Evolutionary conservation across 2,329 filamentous ascomycete species (phyloP).

Genomic region (Chaetomium sp.): DNA sequence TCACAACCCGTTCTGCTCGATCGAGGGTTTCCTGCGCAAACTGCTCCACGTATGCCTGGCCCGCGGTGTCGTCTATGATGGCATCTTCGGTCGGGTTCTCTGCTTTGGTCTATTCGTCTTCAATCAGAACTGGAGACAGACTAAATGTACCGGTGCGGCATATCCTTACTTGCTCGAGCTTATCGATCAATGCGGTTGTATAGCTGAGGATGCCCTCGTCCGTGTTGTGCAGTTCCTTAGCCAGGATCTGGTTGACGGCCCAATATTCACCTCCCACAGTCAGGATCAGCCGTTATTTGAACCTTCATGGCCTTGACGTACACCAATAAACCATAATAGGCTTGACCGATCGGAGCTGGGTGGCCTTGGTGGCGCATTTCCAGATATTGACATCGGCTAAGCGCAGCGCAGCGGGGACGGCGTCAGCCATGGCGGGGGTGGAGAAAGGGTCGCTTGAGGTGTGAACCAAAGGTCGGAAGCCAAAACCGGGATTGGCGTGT

Average conservation of each 20-base stretch:
- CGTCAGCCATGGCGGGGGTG: slow-evolving; percentile 56
- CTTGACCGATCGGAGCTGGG: slow-evolving; percentile 76
- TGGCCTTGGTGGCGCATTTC: slow-evolving; percentile 75
- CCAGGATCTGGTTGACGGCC: slow-evolving; percentile 86
- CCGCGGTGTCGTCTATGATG: slow-evolving; percentile 75
- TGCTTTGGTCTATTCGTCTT: slow-evolving; percentile 52
- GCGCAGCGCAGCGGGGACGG: slow-evolving; percentile 66
- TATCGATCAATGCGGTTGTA: slow-evolving; percentile 82
- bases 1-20: slow-evolving; percentile 74
- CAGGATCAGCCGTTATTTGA: slow-evolving; percentile 1
- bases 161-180: slow-evolving; percentile 64
- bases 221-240: slow-evolving; percentile 67
- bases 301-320: slow-evolving; percentile 40
- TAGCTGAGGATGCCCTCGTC: slow-evolving; percentile 75
- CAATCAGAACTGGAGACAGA: background rate
- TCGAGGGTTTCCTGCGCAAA: slow-evolving; percentile 86
- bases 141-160: background rate
- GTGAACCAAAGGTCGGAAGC: background rate
- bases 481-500: background rate
- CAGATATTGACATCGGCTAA: slow-evolving; percentile 63
- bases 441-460: background rate
- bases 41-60: slow-evolving; percentile 88
- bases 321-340: slow-evolving; percentile 95
- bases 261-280: slow-evolving; percentile 69
- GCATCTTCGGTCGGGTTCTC: slow-evolving; percentile 73